Percentiles rank a stretch among this genome's conserved stretches.
Conservation (phyloP, 805 yeast species). For the Candida manassasensis region DNA sequence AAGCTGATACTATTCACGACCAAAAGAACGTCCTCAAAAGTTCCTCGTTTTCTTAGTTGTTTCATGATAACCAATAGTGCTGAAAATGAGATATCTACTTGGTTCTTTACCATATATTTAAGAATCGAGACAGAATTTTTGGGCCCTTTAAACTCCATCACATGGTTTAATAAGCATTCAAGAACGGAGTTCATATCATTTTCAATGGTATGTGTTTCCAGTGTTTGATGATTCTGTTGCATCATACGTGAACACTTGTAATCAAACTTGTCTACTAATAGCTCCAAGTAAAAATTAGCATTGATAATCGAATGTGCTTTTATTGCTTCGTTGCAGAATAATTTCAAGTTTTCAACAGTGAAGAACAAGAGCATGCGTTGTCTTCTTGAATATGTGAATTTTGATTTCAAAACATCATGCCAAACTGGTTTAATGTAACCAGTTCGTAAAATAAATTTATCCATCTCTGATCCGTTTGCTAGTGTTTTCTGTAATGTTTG, state of each 20-base stretch:
- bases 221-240: background rate
- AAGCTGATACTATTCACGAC: slow-evolving; percentile 29
- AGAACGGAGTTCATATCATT: slow-evolving; percentile 25
- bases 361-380: slow-evolving; percentile 29
- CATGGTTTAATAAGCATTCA: slow-evolving; percentile 23
- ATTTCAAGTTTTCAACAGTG: slow-evolving; percentile 21
- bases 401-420: slow-evolving; percentile 26
- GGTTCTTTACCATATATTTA: slow-evolving; percentile 25
- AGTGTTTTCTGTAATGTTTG: slow-evolving; percentile 19
- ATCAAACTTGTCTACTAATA: slow-evolving; percentile 37
- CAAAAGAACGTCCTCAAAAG: slow-evolving; percentile 30
- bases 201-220: slow-evolving; percentile 12
- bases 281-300: slow-evolving; percentile 30
- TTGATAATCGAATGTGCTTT: slow-evolving; percentile 24
- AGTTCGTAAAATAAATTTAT: slow-evolving; percentile 30
- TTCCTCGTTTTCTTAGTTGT: slow-evolving; percentile 24
- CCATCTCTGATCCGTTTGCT: slow-evolving; percentile 25
- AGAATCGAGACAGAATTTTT: slow-evolving; percentile 28
- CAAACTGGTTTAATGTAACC: slow-evolving; percentile 33
- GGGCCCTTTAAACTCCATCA: slow-evolving; percentile 36
- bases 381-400: slow-evolving; percentile 14
- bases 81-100: slow-evolving; percentile 20
- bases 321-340: slow-evolving; percentile 20
- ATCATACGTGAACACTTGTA: slow-evolving; percentile 12
- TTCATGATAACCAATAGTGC: slow-evolving; percentile 24